Conservation (phyloP, 2,329 filamentous ascomycete genomes). For the Clathrospora elynae region DNA sequence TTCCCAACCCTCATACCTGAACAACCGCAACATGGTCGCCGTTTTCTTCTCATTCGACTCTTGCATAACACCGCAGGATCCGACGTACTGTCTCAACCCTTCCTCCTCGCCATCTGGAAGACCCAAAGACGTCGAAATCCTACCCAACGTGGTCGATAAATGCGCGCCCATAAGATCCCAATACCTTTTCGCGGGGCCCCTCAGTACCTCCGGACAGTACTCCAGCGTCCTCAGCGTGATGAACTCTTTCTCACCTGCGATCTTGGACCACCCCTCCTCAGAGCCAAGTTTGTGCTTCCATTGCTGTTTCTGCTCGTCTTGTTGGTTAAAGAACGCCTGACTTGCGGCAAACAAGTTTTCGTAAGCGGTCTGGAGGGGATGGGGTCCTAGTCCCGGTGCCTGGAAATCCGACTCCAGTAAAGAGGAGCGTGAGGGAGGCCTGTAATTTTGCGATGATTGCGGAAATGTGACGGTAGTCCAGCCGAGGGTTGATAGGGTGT, state of each 20-base stretch:
- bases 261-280: slow-evolving; percentile 46
- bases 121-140: slow-evolving; percentile 30
- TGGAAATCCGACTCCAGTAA: too few relatives aligned
- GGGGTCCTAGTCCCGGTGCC: slow-evolving; percentile 11
- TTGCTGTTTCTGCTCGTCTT: slow-evolving; percentile 28
- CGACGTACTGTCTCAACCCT: slow-evolving; percentile 34
- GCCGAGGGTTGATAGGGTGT: slow-evolving; percentile 37
- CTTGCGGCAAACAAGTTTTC: slow-evolving; percentile 37
- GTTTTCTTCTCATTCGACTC: slow-evolving; percentile 31
- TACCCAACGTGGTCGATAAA: slow-evolving; percentile 29
- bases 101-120: slow-evolving; percentile 19
- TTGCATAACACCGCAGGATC: slow-evolving; percentile 32
- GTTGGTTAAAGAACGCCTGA: slow-evolving; percentile 40
- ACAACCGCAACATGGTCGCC: slow-evolving; percentile 46
- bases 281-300: slow-evolving; percentile 43
- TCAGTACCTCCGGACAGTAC: slow-evolving; percentile 41
- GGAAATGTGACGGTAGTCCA: slow-evolving; percentile 47
- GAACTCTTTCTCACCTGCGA: slow-evolving; percentile 48
- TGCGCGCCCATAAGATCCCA: slow-evolving; percentile 42
- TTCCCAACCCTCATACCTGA: slow-evolving; percentile 45
- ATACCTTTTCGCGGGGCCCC: slow-evolving; percentile 36
- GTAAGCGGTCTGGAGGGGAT: slow-evolving; percentile 41
- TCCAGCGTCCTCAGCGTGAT: slow-evolving; percentile 43
- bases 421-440: too few relatives aligned
- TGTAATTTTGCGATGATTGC: not conserved